A percentile compares a stretch with the other conserved stretches of the same genome.
phyloP scores from a whole-genome alignment of 495 filamentous ascomycete genomes.

The Penicillium manginii region DNA sequence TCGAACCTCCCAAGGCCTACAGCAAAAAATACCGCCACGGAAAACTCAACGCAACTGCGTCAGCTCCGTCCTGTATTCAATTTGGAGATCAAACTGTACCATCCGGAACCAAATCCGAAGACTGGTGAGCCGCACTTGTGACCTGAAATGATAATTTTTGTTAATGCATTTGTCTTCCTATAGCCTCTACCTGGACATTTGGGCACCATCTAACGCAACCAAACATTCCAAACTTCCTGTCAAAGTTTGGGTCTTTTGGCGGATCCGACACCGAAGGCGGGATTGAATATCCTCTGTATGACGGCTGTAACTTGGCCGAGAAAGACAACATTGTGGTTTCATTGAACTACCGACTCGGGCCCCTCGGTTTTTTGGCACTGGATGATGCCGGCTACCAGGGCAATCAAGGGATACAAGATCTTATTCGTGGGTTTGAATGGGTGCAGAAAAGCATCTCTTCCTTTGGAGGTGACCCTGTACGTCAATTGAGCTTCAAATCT shows the following conservation, averaged over 20 bases:
- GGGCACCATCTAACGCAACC: slow-evolving; percentile 34
- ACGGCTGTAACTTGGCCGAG: slow-evolving; percentile 22
- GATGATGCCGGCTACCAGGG: background rate
- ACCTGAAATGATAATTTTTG: no score
- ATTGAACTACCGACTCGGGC: slow-evolving; percentile 33
- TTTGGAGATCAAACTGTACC: background rate
- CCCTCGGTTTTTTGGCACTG: slow-evolving; percentile 19
- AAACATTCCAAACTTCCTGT: slow-evolving; percentile 23
- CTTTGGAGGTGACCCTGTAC: slow-evolving; percentile 7
- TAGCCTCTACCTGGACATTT: slow-evolving; percentile 36
- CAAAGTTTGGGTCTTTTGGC: slow-evolving; percentile 37
- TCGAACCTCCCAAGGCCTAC: slow-evolving; percentile 24
- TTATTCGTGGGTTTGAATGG: slow-evolving; percentile 1
- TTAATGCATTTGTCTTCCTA: background rate
- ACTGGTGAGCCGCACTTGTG: background rate
- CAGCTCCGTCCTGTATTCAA: background rate
- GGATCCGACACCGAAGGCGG: slow-evolving; percentile 26
- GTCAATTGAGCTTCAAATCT: no score
- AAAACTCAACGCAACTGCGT: slow-evolving; percentile 17
- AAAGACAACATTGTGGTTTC: slow-evolving; percentile 28
- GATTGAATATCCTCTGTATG: slow-evolving; percentile 18
- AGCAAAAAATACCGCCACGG: slow-evolving; percentile 17
- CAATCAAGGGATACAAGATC: slow-evolving; percentile 6
- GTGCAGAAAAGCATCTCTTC: slow-evolving; percentile 6
- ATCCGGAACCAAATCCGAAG: background rate